Percentiles rank a stretch among this genome's conserved stretches.
Evolutionary conservation across 345 rosid species (phyloP).

Genomic region (Acer saccharum): DNA sequence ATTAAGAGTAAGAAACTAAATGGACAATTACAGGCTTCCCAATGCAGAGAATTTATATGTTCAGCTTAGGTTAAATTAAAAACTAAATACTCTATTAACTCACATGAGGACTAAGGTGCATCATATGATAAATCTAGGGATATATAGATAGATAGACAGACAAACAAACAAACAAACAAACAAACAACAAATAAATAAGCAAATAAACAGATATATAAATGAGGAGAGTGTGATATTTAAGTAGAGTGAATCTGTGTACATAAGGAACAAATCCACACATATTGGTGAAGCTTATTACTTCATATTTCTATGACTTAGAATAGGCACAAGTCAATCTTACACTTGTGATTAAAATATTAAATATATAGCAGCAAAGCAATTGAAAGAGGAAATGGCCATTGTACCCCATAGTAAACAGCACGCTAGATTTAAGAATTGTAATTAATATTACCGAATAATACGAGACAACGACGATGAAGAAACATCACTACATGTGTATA

Average conservation of each 20-base stretch:
- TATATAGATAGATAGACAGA: not conserved
- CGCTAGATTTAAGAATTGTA: not conserved
- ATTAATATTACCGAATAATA: conserved; percentile 68
- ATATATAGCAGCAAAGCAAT: not conserved
- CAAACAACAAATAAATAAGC: too few relatives aligned
- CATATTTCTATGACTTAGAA: not conserved
- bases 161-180: not conserved
- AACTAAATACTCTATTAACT: not conserved
- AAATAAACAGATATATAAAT: not conserved
- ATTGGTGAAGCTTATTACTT: not conserved
- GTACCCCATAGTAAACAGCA: not conserved
- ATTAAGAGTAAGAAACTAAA: not conserved
- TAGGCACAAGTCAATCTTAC: not conserved
- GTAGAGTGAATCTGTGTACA: too few relatives aligned
- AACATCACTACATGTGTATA: conserved; percentile 61
- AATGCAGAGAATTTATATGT: not conserved
- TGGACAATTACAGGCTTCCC: not conserved
- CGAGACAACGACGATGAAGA: conserved; percentile 72
- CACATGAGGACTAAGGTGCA: not conserved
- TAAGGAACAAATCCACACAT: conserved; percentile 6
- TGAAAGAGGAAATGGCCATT: not conserved
- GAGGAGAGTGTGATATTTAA: not conserved
- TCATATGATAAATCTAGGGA: not conserved
- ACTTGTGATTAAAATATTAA: not conserved
- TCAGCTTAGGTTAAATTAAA: not conserved